Evolutionary conservation across 2,329 filamentous ascomycete species (phyloP), one percentile per base, ranked within the genome.

Genomic region (Sporothrix curviconia): DNA sequence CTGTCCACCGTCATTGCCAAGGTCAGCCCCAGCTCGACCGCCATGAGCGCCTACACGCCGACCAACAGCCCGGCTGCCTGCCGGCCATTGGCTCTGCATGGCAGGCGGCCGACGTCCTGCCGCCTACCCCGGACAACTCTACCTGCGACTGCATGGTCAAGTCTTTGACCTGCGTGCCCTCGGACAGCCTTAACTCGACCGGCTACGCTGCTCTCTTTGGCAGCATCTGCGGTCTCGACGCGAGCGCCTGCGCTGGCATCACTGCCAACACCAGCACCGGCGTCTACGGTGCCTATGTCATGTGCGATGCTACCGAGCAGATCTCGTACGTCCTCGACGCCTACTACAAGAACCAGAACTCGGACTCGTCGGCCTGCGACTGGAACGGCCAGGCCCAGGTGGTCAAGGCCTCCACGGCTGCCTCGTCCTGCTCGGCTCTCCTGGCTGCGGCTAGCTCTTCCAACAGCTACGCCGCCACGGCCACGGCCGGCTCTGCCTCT

Each of bases 111-210:
- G 77, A 79, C 43, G 76, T 75, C 58, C 89, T 99, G 34, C 94
- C 94, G 28, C 92, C 92, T 9, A 82, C 82, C 11, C 91, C 92
- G 62, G 90, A 97, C 75, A 68, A 82, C 46, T 68, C 83, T 44
- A 84, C 95, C 47, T 99, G 94, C 80, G 72, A 78, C 58, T 99
- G 94, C 82, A 96, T 96, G 89, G 80, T 82, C 71, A 76, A 82
- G 62, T 84, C 83, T 44, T 76, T 95, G 58, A 75, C 76, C 59
- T 99, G 94, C 75, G 79, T 81, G 28, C 83, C 90, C 60, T 76
- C 80, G 46, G 72, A 78, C 47, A 72, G 73, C 65, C 74, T 90
- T 24, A 74, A 79, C 62, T 70, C 75, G 51, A 77, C 84, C 55
- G 74, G 83, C 57, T 87, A 83, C 66, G 82, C 80, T 51, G 74